Percentiles rank a stretch among this genome's conserved stretches.
Conservation (phyloP, 129 eudicot genomes). For the Solidago caesia region DNA sequence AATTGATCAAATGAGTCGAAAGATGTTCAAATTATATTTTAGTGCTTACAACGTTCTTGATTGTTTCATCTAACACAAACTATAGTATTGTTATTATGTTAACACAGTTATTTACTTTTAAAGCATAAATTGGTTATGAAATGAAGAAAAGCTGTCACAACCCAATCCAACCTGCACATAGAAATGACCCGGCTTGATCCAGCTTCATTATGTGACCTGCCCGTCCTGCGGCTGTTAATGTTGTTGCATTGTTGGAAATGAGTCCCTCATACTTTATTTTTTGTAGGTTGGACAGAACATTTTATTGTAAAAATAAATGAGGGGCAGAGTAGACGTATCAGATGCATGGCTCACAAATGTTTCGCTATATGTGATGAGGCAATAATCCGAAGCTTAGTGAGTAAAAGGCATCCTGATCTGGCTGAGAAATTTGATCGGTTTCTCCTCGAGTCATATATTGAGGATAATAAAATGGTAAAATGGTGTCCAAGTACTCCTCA, state of each 20-base stretch:
- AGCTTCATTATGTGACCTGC: not conserved
- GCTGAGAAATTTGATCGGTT: conserved; percentile 92
- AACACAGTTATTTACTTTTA: not conserved
- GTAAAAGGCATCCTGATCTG: conserved; percentile 68
- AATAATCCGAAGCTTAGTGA: conserved; percentile 60
- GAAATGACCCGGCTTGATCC: not conserved
- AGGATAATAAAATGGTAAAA: conserved; percentile 90
- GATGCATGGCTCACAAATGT: conserved; percentile 94
- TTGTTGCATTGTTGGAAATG: conserved; percentile 5
- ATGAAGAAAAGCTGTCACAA: not conserved
- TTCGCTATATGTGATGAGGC: conserved; percentile 76
- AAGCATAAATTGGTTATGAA: not conserved
- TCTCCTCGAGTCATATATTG: conserved; percentile 85
- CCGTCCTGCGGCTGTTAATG: not conserved
- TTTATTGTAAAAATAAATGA: conserved; percentile 87
- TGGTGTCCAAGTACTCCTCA: conserved; percentile 97
- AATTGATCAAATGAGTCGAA: not conserved
- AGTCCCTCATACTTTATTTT: not conserved
- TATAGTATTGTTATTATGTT: no score
- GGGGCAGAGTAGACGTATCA: conserved; percentile 87
- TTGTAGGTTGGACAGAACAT: conserved; percentile 89
- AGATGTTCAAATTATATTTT: not conserved
- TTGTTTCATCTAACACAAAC: not conserved
- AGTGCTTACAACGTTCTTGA: not conserved
- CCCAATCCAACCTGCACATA: not conserved